Evolutionary conservation across 2,329 filamentous ascomycete genomes (phyloP).

Genomic region (Ceratocystis variospora): DNA sequence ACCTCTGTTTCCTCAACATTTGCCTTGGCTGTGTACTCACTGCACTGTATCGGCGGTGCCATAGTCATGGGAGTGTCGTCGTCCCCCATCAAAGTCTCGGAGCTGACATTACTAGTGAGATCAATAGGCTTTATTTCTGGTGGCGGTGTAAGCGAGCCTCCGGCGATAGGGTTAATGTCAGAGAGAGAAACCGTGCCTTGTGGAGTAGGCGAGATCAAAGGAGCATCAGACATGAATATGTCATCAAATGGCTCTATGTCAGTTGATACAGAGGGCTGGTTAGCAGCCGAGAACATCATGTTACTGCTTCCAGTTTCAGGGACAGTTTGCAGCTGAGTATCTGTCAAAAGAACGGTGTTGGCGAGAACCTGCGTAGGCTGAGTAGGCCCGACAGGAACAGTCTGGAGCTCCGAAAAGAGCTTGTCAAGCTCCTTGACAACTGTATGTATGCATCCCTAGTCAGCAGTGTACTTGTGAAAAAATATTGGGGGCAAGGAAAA

Average conservation of each 20-base stretch:
- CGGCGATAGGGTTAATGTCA: slow-evolving; percentile 13
- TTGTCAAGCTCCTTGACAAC: slow-evolving; percentile 60
- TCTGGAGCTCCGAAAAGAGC: slow-evolving; percentile 59
- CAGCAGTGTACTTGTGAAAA: background rate
- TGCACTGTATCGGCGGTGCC: background rate
- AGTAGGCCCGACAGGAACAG: slow-evolving; percentile 46
- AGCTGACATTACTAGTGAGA: slow-evolving; percentile 10
- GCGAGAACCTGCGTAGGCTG: slow-evolving; percentile 65
- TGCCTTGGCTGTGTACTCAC: background rate
- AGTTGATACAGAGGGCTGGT: slow-evolving; percentile 1
- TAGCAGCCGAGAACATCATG: background rate
- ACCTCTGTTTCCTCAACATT: background rate
- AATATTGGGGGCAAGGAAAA: background rate
- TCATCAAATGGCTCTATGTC: slow-evolving; percentile 3
- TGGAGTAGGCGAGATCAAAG: background rate
- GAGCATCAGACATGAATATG: slow-evolving; percentile 15
- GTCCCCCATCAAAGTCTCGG: slow-evolving; percentile 13
- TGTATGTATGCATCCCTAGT: slow-evolving; percentile 30
- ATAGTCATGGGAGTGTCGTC: slow-evolving; percentile 6
- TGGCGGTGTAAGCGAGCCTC: slow-evolving; percentile 5
- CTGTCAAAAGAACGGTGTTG: slow-evolving; percentile 57
- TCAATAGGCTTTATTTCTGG: background rate
- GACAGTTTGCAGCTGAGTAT: slow-evolving; percentile 17
- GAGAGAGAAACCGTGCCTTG: slow-evolving; percentile 13
- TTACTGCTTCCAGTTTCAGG: slow-evolving; percentile 4